Evolutionary conservation across 75 land plant genomes (phyloP), one percentile per base, ranked within the genome.

Genomic region (Selaginella tamariscina): DNA sequence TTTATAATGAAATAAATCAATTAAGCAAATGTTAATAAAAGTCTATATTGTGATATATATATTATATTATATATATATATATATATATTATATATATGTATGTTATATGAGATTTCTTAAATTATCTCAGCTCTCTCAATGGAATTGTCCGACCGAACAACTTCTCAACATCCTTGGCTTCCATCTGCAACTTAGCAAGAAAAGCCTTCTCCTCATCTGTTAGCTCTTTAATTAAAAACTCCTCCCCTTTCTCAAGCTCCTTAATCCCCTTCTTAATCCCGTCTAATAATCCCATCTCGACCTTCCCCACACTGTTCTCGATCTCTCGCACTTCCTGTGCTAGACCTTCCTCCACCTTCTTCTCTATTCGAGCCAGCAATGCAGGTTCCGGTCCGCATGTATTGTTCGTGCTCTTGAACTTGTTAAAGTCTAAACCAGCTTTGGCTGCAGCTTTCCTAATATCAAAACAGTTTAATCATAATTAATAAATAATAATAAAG

Each of bases 311-410:
- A 70, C 79, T 74, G 27, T 62, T 78, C 75, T 88, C 97, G 26
- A 89, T 54, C 62, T 80, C 80, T 73, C 81, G 76, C 20, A 89
- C 96, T 68, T 89, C 98, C 55, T 70, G 73, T 24, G 82, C 71
- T 24, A 93, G 70, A 1, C 98, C 98, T 66, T 81, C 82, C 69
- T 93, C 98, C 30, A 92, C 81, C 18, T 78, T 89, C 76, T 78
- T 89, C 64, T 93, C 98, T 29, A 93, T 29, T 32, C 98, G 82
- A 13, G 93, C 90, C n/a, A 93, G 74, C 22, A 93, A 74, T 21
- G 98, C 88, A 2, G 98, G 86, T 39, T 93, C 98, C 24, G 98
- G 98, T 8, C 85, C 91, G 74, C 98, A 94, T 2, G 88, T 78
- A 39, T 94, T 94, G 57, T 94, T 81, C n/a, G 98, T 94, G 32